Conservation (phyloP, 768 basidiomycete species). For the Pleurotus ostreatus region DNA sequence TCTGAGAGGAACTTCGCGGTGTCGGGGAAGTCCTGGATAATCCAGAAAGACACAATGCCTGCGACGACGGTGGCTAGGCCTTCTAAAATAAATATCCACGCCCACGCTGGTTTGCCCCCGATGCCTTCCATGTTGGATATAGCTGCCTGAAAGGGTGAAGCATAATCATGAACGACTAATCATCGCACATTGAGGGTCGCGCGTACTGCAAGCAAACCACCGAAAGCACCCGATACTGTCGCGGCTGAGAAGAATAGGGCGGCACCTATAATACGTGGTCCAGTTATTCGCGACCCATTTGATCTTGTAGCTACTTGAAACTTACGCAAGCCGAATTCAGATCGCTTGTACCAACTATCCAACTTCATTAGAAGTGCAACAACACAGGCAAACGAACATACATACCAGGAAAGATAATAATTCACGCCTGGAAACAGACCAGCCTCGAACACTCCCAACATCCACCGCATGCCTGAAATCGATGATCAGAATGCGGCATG, state of each 20-base stretch:
- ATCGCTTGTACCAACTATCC: constrained; percentile 53
- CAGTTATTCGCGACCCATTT: constrained; percentile 42
- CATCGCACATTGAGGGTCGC: neutral
- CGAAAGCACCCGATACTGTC: constrained; percentile 80
- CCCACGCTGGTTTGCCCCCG: constrained; percentile 61
- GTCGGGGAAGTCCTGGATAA: constrained; percentile 82
- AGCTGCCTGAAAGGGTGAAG: constrained; percentile 34
- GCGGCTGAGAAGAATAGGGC: constrained; percentile 77
- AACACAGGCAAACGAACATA: constrained; percentile 14
- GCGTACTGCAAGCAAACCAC: constrained; percentile 65
- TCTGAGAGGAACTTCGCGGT: constrained; percentile 76
- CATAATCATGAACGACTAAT: constrained; percentile 7
- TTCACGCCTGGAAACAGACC: constrained; percentile 62
- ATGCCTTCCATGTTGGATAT: constrained; percentile 72
- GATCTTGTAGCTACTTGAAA: constrained; percentile 13
- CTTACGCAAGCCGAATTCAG: constrained; percentile 62
- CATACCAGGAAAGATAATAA: constrained; percentile 69
- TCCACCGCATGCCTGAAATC: constrained; percentile 60
- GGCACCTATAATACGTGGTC: constrained; percentile 30
- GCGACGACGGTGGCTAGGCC: constrained; percentile 68
- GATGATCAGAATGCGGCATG: neutral
- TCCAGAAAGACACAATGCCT: constrained; percentile 63
- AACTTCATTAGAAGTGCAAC: neutral
- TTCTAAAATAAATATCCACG: constrained; percentile 47
- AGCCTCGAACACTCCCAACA: constrained; percentile 73